These are phyloP conservation scores for Nidula niveotomentosa DNA, from an alignment of 1,284 basidiomycete genomes.

Conservation along the genomic window DNA sequence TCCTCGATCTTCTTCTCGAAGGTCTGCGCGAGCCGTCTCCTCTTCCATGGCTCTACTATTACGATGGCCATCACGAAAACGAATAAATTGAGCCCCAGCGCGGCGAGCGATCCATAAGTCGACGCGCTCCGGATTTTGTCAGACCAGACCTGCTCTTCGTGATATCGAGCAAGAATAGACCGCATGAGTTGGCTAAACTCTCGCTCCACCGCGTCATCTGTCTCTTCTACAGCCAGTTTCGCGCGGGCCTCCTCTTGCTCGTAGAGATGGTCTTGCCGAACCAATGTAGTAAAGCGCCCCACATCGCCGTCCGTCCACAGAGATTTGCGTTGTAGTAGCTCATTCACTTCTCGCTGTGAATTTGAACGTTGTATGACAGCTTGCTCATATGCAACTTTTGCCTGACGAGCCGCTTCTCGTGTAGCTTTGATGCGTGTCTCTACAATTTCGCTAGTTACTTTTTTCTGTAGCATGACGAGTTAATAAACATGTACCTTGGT, in stretches of 20 bases:
- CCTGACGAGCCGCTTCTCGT: conserved; percentile 58
- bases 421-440: conserved; percentile 64
- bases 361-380: conserved; percentile 75
- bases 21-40: conserved; percentile 77
- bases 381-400: conserved; percentile 74
- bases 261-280: conserved; percentile 83
- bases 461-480: conserved; percentile 1
- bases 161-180: conserved; percentile 84
- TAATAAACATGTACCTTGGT: conserved; percentile 61
- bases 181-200: conserved; percentile 87
- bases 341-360: conserved; percentile 89
- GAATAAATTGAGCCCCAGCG: conserved; percentile 81
- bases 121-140: conserved; percentile 94
- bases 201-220: conserved; percentile 79
- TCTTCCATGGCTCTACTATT: conserved; percentile 93
- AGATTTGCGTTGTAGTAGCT: conserved; percentile 88
- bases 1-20: conserved; percentile 85
- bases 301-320: conserved; percentile 86
- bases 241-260: conserved; percentile 76
- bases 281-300: conserved; percentile 79
- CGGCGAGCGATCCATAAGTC: conserved; percentile 86
- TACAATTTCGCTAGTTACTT: conserved; percentile 21
- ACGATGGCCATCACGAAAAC: conserved; percentile 88
- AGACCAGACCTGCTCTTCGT: conserved; percentile 97
- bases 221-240: conserved; percentile 61